Evolutionary conservation across 1,139 yeast genomes (phyloP).

Genomic region (Candida dubliniensis): DNA sequence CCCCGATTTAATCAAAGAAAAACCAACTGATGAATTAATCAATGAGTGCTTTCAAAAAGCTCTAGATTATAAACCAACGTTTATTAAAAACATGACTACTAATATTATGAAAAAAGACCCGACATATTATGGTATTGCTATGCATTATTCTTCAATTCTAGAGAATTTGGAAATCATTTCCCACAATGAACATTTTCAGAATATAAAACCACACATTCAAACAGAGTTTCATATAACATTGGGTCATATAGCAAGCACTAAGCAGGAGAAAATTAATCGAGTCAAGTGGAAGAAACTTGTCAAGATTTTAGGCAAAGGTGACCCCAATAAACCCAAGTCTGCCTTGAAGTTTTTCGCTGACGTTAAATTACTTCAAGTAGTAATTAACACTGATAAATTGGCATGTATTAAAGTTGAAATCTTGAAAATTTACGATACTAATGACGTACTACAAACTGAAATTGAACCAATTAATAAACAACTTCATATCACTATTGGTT

Average conservation of each 20-base stretch:
- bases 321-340: slow-evolving; percentile 9
- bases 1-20: slow-evolving; percentile 42
- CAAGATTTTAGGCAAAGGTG: slow-evolving; percentile 14
- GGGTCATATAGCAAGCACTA: slow-evolving; percentile 49
- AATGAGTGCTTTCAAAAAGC: slow-evolving; percentile 49
- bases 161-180: slow-evolving; percentile 12
- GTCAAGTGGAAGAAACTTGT: slow-evolving; percentile 25
- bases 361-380: slow-evolving; percentile 43
- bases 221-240: slow-evolving; percentile 74
- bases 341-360: slow-evolving; percentile 28
- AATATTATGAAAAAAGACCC: slow-evolving; percentile 15
- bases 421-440: slow-evolving; percentile 23
- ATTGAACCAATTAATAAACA: slow-evolving; percentile 40
- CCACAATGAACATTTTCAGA: slow-evolving; percentile 28
- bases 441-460: slow-evolving; percentile 16
- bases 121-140: slow-evolving; percentile 31
- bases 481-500: slow-evolving; percentile 80
- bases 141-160: slow-evolving; percentile 15
- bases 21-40: slow-evolving; percentile 45
- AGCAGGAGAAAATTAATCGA: slow-evolving; percentile 21
- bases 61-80: slow-evolving; percentile 50
- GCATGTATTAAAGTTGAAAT: slow-evolving; percentile 58
- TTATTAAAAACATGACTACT: slow-evolving; percentile 34
- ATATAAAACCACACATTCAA: slow-evolving; percentile 41
- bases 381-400: slow-evolving; percentile 51